Evolutionary conservation across 495 filamentous ascomycete species (phyloP).

Genomic region (Penicillium longicatenatum): DNA sequence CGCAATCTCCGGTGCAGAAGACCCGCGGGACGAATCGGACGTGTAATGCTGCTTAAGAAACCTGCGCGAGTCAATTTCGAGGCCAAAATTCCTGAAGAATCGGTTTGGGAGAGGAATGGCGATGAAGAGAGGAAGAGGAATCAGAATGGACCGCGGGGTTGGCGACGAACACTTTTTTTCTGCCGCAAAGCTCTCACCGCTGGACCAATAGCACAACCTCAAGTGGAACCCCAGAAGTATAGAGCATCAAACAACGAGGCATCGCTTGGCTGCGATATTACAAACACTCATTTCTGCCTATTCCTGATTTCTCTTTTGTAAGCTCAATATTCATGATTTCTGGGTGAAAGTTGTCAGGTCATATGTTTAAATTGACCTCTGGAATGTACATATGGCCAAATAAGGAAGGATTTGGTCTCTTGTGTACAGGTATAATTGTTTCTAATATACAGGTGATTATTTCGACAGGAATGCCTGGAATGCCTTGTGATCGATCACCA

Average conservation of each 20-base stretch:
- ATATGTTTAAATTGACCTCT: too few relatives aligned
- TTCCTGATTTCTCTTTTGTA: too few relatives aligned
- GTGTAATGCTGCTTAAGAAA: background rate
- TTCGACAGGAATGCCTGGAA: conserved; percentile 88
- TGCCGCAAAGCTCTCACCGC: conserved; percentile 28
- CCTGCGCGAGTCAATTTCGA: background rate
- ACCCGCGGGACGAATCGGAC: background rate
- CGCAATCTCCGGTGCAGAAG: conserved; percentile 10
- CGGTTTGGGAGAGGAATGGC: background rate
- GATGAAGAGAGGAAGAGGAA: background rate
- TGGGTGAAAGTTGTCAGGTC: too few relatives aligned
- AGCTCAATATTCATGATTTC: too few relatives aligned
- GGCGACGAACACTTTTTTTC: conserved; percentile 38
- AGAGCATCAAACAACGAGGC: background rate
- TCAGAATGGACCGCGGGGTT: conserved; percentile 25
- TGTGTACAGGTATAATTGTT: conserved; percentile 13
- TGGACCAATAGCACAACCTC: background rate
- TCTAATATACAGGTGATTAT: conserved; percentile 34
- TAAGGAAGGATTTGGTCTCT: background rate
- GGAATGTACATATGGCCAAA: background rate
- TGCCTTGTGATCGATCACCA: conserved; percentile 88
- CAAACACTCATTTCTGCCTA: background rate
- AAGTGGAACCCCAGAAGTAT: background rate
- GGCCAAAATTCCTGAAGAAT: background rate
- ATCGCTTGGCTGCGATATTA: background rate